A percentile compares a stretch with the other conserved stretches of the same genome.
These are phyloP conservation scores for Auriculariales sp. DNA, from an alignment of 768 basidiomycete genomes.

Conservation along the genomic window DNA sequence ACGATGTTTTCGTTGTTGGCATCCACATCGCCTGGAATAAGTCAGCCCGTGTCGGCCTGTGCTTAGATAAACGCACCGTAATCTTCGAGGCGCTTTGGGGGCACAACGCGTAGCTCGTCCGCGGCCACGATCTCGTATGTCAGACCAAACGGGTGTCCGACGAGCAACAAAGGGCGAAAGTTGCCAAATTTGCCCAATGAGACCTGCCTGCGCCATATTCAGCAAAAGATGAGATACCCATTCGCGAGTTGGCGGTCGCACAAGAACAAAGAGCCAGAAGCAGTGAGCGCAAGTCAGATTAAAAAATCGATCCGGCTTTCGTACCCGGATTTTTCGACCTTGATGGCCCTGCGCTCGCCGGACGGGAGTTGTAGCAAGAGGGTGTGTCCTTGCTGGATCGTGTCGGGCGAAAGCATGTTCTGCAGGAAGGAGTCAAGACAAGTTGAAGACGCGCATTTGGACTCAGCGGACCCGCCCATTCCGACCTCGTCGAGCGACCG, in stretches of 20 bases:
- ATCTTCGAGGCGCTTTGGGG: conserved; percentile 56
- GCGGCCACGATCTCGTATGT: conserved; percentile 66
- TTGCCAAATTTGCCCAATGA: conserved; percentile 76
- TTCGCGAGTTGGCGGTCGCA: not conserved
- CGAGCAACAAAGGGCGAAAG: conserved; percentile 63
- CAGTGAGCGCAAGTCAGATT: conserved; percentile 22
- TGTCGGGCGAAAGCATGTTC: not conserved
- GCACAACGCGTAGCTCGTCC: conserved; percentile 49
- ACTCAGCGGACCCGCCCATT: no score
- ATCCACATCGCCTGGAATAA: conserved; percentile 34
- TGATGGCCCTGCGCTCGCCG: conserved; percentile 61
- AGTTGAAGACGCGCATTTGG: no score
- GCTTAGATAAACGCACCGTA: conserved; percentile 29
- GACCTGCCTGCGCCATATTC: conserved; percentile 33
- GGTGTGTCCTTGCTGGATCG: conserved; percentile 55
- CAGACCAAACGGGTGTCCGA: conserved; percentile 75
- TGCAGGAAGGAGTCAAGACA: no score
- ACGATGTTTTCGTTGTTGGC: conserved; percentile 96
- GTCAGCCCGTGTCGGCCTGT: conserved; percentile 1
- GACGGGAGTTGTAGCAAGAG: conserved; percentile 70
- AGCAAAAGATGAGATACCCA: not conserved
- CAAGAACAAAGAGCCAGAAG: not conserved
- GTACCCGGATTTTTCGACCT: conserved; percentile 47
- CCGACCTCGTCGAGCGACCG: conserved; percentile 65
- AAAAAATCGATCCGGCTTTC: no score